These are phyloP conservation scores for Kazachstania bromeliacearum DNA, from an alignment of 805 yeast genomes.

Conservation along the genomic window DNA sequence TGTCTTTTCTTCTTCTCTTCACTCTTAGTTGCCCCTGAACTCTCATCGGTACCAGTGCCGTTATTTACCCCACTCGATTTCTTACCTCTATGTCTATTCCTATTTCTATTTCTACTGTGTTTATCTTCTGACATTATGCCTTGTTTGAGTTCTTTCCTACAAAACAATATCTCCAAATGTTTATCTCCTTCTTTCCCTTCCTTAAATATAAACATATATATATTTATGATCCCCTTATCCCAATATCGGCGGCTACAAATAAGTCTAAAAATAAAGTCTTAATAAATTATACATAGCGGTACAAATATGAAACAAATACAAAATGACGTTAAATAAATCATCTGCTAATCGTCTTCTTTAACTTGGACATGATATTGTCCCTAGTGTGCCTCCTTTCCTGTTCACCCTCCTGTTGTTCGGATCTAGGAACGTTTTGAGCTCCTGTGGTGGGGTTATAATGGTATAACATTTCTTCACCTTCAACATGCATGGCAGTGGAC, in stretches of 20 bases:
- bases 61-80: background rate
- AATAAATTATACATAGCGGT: no score
- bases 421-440: conserved; percentile 4
- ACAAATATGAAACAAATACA: background rate
- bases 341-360: conserved; percentile 4
- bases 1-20: background rate
- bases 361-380: background rate
- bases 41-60: background rate
- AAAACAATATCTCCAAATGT: no score
- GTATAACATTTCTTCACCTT: conserved; percentile 1
- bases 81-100: background rate
- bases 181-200: no score
- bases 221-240: no score
- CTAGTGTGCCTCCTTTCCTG: background rate
- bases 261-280: no score
- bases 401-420: background rate
- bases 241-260: no score
- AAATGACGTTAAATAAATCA: background rate
- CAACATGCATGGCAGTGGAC: conserved; percentile 2
- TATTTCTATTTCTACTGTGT: background rate
- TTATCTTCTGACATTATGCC: background rate
- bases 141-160: no score
- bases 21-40: background rate
- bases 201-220: no score
- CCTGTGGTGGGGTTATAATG: conserved; percentile 5